Evolutionary conservation across 2,329 filamentous ascomycete genomes (phyloP), one percentile per base, ranked within the genome.

Genomic region (Sphaerulina musiva): DNA sequence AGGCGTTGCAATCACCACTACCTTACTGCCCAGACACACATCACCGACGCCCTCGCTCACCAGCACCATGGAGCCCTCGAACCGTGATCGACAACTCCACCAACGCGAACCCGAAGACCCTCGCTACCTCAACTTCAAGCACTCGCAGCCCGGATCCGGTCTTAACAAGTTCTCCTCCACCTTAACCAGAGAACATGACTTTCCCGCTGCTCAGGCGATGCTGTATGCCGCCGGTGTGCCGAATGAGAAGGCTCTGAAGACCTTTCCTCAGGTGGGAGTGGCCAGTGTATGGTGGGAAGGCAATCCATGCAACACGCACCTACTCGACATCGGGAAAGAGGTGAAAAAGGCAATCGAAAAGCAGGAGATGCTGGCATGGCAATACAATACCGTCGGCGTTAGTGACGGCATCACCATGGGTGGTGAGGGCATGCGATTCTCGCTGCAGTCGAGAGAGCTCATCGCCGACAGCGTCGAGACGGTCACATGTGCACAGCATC

Each of bases 241-340:
- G 1, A 82, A 89, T 67, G 79, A 83, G 64, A 78, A 93, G 53
- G 83, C 85, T 66, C 95, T 97, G 88, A 91, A 92, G 73, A 92
- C 80, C 54, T 86, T 87, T 50, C 89, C 92, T 10, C 92, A 97
- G 60, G 87, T 97, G 26, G 92, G 92, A 54, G 83, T 96, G 67
- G 86, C 90, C 6, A 90, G 87, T 4, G 88, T 96, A 4, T 96
- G 91, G 91, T 97, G 91, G 91, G 90, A 96, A 73, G 92, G 92
- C 29, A 96, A 96, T 69, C 60, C 92, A 38, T 96, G 91, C 82
- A 95, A 95, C 53, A 67, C 54, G 38, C 64, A 75, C 85, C 84
- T 97, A 60, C 79, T 95, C 56, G 89, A 95, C 61, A 80, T 97
- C 58, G 92, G 87, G 36, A 90, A 89, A 67, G 87, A 88, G 46